Base-by-base conservation (phyloP, 1,284 basidiomycete species). In the Puccinia triticina region DNA sequence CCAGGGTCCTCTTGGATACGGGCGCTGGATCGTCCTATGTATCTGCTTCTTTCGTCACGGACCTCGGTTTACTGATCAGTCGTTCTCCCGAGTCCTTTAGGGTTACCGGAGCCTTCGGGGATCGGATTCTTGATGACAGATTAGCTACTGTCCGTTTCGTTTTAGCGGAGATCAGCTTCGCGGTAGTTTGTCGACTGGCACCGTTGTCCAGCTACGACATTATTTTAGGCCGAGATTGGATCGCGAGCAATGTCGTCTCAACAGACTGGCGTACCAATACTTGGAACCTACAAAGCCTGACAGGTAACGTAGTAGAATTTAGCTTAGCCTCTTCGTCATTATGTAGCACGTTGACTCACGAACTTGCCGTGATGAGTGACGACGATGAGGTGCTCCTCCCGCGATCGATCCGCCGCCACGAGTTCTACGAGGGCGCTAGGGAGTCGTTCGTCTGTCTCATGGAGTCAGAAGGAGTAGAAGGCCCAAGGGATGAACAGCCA, bases 211-310 rank as follows among this genome's bases (percentile, higher is more conserved):
- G n/a, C 21, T 78, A 46, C 21, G 57, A 78, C 29, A 23, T 66
- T 12, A 78, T 77, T 12, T 8, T 77, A n/a, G 74, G 74, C 43
- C 37, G 43, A 2, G 59, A 61, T 32, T 78, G 76, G 57, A 78
- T 78, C 5, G 21, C 40, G 8, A 34, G 32, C 18, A 26, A 29
- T 7, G 76, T 67, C 4, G 23, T 34, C 3, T 61, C 55, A 21
- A 78, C 76, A 0, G 59, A 78, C 46, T 78, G 61, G 61, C 7
- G 32, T 8, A 48, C 59, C 5, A 66, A 66, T 18, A 53, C n/a
- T 0, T 77, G 57, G 46, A 12, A 29, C 8, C 26, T 64, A 7
- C 1, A 12, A 32, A 43, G 18, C 14, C 1, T 1, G 1, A 2
- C 29, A 18, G 43, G 69, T 29, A 48, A 48, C 5, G 69, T 34